These are phyloP conservation scores for Angomonas ambiguus DNA, from an alignment of 208 protist species.

Conservation along the genomic window DNA sequence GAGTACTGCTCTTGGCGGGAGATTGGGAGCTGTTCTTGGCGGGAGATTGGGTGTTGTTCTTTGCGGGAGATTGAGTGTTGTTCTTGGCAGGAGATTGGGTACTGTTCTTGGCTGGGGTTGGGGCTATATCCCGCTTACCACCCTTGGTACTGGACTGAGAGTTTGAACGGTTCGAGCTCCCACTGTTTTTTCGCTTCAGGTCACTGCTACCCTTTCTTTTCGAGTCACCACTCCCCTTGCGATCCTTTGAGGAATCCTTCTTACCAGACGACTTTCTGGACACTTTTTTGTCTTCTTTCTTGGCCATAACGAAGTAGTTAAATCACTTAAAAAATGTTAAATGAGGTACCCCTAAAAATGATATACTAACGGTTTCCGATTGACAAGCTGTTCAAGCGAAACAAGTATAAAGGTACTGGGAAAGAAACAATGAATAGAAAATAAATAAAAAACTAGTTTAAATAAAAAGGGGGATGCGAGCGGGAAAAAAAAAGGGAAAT, in stretches of 20 bases:
- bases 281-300: conserved; percentile 11
- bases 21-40: not conserved
- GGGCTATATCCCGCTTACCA: not conserved
- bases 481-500: conserved; percentile 15
- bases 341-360: not conserved
- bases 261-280: conserved; percentile 13
- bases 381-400: not conserved
- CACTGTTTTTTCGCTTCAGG: not conserved
- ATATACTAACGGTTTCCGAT: conserved; percentile 7
- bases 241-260: conserved; percentile 6
- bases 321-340: not conserved
- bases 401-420: not conserved
- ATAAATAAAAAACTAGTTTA: not conserved
- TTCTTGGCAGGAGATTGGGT: not conserved
- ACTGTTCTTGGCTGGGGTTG: conserved; percentile 1
- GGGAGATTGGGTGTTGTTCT: not conserved
- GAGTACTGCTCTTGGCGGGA: not conserved
- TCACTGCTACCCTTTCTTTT: not conserved
- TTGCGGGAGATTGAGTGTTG: not conserved
- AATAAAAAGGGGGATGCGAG: not conserved
- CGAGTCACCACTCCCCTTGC: conserved; percentile 1
- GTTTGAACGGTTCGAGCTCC: not conserved
- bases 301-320: no score
- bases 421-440: not conserved
- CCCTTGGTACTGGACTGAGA: not conserved